Conservation (phyloP, 2,329 filamentous ascomycete genomes). For the Aspergillus texensis region DNA sequence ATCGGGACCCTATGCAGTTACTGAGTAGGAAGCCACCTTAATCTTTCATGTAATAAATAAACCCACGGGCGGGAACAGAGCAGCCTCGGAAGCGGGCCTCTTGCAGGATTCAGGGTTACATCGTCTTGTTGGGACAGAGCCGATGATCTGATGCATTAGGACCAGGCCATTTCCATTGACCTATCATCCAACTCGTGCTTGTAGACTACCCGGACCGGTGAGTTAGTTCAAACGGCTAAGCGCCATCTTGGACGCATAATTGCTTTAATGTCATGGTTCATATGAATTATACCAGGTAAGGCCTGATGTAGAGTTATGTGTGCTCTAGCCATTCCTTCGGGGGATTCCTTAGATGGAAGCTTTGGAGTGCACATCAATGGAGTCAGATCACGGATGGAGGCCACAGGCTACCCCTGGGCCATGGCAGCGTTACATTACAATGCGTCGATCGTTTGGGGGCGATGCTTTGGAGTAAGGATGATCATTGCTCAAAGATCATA, state of each 20-base stretch:
- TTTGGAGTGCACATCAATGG: neutral
- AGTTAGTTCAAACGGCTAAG: neutral
- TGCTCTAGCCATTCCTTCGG: neutral
- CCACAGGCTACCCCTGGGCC: neutral
- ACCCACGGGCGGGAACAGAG: rapidly evolving
- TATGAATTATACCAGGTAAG: too few relatives aligned
- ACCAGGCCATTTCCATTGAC: neutral
- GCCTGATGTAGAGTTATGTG: neutral
- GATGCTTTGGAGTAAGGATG: neutral
- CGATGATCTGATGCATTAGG: neutral
- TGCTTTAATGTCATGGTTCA: too few relatives aligned
- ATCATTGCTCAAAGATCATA: neutral
- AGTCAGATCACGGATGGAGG: neutral
- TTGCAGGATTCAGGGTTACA: neutral
- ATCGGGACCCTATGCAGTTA: neutral
- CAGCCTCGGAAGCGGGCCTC: neutral
- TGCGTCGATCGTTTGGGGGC: neutral
- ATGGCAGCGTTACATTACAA: neutral
- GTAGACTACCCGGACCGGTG: neutral
- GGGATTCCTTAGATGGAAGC: neutral
- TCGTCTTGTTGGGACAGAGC: neutral
- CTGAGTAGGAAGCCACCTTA: neutral
- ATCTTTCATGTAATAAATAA: neutral
- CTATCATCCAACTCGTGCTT: neutral
- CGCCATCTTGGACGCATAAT: too few relatives aligned